A percentile compares a stretch with the other conserved stretches of the same genome.
Conservation (phyloP, 2,329 filamentous ascomycete species). For the Hortaea sp. region DNA sequence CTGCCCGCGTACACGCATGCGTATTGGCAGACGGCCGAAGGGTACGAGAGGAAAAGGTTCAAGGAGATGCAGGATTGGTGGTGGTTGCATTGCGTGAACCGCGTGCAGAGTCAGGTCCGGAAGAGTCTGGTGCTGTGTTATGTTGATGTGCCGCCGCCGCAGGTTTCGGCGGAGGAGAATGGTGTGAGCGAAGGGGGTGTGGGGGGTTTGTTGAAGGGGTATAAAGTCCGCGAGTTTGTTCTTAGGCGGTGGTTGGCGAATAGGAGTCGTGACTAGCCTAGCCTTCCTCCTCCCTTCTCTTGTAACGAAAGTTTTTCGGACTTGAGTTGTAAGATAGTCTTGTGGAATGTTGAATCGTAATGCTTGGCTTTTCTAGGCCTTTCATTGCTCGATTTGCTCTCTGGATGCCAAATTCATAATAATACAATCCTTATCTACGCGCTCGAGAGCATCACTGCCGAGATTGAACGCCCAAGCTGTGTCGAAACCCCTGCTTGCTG, state of each 20-base stretch:
- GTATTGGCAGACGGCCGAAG: constrained; percentile 52
- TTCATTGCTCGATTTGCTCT: too few relatives aligned
- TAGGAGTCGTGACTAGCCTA: constrained; percentile 51
- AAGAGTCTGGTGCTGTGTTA: constrained; percentile 87
- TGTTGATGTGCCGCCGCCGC: constrained; percentile 72
- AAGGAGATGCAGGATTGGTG: constrained; percentile 55
- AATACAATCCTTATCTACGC: too few relatives aligned
- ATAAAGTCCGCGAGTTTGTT: constrained; percentile 70
- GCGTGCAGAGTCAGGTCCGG: constrained; percentile 78
- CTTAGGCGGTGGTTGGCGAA: constrained; percentile 79
- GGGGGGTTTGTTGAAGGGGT: constrained; percentile 53
- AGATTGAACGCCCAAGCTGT: too few relatives aligned
- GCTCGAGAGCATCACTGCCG: too few relatives aligned
- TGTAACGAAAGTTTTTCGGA: too few relatives aligned
- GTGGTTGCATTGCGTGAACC: constrained; percentile 80
- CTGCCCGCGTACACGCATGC: constrained; percentile 69
- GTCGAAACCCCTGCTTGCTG: too few relatives aligned
- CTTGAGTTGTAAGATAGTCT: too few relatives aligned
- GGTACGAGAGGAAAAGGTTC: constrained; percentile 27
- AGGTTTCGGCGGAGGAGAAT: constrained; percentile 25
- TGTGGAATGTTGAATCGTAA: too few relatives aligned
- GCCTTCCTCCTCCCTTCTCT: too few relatives aligned
- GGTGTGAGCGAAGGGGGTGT: constrained; percentile 42
- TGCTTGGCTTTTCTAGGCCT: too few relatives aligned
- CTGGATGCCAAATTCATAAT: too few relatives aligned